Evolutionary conservation across 371 early-diverging fungal species (phyloP), one percentile per base, ranked within the genome.

Genomic region (Mucor sp.): DNA sequence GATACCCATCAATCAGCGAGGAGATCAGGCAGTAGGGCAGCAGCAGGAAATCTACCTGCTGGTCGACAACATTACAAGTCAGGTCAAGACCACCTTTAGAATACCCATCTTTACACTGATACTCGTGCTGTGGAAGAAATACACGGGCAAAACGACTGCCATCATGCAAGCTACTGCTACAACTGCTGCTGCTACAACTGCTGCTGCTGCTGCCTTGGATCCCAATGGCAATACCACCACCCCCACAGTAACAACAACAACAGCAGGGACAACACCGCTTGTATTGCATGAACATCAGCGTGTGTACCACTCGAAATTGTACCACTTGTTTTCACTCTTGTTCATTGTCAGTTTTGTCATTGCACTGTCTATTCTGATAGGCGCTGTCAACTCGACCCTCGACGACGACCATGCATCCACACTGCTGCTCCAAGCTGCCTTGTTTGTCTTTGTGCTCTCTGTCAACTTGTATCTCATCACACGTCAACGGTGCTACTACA

Each of bases 401-500:
- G 58, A 27, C 21, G 58, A 27, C 21, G 58, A 17, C 23, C 56
- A 48, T 15, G 17, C 53, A 35, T 81, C 74, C 41, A 72, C 71
- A 21, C 63, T 58, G 25, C 66, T 74, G 41, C 72, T 86, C 50
- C 84, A 85, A 43, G 74, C 79, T 8, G 75, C 81, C 6, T 72
- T 86, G 4, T 88, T 86, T 68, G 74, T 84, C n/a, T 74, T 83
- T 62, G 81, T 88, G 0, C 69, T 79, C 1, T 79, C 81, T 32
- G 79, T 84, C 73, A 88, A 86, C 63, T 68, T 86, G 2, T 86
- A 78, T 50, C 62, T 86, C 6, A 77, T 84, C 28, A 80, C 84
- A 0, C 73, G 87, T 0, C 87, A 88, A 60, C 76, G 85, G 0
- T 83, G 84, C 8, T 88, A 85, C 19, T 75, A 84, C 35, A 69